Conservation (phyloP, 2,329 filamentous ascomycete genomes). For the Paraphaeosphaeria minitans region DNA sequence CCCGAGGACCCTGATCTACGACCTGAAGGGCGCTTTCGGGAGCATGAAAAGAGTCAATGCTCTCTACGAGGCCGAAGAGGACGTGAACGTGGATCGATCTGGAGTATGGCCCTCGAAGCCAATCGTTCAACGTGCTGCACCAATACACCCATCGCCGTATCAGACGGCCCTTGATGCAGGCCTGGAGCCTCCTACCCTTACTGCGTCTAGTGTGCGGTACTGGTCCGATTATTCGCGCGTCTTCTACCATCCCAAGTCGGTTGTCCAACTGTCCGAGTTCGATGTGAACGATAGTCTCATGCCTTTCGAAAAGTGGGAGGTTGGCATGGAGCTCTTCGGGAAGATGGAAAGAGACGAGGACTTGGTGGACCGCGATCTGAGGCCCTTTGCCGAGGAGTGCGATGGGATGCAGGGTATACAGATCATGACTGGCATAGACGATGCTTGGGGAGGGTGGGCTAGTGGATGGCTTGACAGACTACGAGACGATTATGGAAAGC, state of each 20-base stretch:
- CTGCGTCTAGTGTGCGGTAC: constrained; percentile 76
- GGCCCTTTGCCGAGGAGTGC: constrained; percentile 89
- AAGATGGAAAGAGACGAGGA: constrained; percentile 66
- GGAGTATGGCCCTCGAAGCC: constrained; percentile 45
- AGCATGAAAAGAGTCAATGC: constrained; percentile 86
- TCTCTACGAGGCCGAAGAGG: constrained; percentile 71
- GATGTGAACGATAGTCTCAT: constrained; percentile 79
- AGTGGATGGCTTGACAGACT: constrained; percentile 64
- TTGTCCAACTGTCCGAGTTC: constrained; percentile 81
- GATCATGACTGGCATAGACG: constrained; percentile 57
- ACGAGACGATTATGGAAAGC: constrained; percentile 89
- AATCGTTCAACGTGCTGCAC: constrained; percentile 69
- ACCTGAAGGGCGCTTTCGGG: constrained; percentile 92
- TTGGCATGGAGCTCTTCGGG: constrained; percentile 47
- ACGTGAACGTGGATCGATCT: constrained; percentile 32
- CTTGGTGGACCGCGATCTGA: constrained; percentile 82
- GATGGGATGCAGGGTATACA: constrained; percentile 91
- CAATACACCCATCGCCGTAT: constrained; percentile 74
- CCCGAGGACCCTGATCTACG: constrained; percentile 89
- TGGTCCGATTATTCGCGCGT: constrained; percentile 96
- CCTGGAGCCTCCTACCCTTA: constrained; percentile 65
- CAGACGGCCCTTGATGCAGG: constrained; percentile 80
- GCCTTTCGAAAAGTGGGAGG: constrained; percentile 75
- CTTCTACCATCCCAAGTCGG: constrained; percentile 88
- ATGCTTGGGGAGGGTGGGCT: constrained; percentile 58